Evolutionary conservation across 148 eudicot genomes (phyloP).

Genomic region (Selenicereus undatus): DNA sequence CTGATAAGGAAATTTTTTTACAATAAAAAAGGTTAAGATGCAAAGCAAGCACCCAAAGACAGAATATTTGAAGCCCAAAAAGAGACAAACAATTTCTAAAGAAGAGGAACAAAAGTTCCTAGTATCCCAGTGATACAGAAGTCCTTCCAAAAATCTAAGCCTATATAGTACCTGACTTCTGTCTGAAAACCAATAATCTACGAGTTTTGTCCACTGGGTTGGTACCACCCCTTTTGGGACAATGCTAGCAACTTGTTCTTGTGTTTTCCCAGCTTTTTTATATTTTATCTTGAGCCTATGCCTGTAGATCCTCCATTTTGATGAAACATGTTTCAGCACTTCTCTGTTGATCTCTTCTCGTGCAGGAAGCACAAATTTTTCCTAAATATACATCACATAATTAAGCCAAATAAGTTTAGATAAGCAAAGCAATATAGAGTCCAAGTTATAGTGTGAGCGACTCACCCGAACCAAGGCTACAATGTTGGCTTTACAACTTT

Average conservation of each 20-base stretch:
- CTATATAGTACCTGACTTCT: conserved; percentile 23
- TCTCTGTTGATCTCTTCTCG: conserved; percentile 27
- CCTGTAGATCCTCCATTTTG: conserved; percentile 28
- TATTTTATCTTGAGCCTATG: conserved; percentile 27
- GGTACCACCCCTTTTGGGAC: conserved; percentile 30
- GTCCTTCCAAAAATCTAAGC: not conserved
- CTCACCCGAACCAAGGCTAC: not conserved
- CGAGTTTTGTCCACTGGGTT: conserved; percentile 37
- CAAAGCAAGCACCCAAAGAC: not conserved
- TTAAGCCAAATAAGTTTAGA: conserved; percentile 6
- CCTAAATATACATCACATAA: conserved; percentile 18
- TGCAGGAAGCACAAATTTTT: conserved; percentile 32
- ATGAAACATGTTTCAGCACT: conserved; percentile 29
- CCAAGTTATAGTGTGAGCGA: not conserved
- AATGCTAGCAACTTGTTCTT: conserved; percentile 27
- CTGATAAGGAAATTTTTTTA: not conserved
- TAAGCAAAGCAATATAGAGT: not conserved
- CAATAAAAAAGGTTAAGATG: not conserved
- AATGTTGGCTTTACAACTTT: not conserved
- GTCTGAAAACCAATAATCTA: conserved; percentile 38
- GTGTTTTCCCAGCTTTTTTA: conserved; percentile 29
- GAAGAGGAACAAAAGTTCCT: not conserved
- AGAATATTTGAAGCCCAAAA: not conserved
- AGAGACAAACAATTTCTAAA: not conserved
- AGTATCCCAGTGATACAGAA: not conserved